A percentile compares a stretch with the other conserved stretches of the same genome.
Conservation (phyloP, 2,329 filamentous ascomycete species). For the Pseudopyricularia cyperi region DNA sequence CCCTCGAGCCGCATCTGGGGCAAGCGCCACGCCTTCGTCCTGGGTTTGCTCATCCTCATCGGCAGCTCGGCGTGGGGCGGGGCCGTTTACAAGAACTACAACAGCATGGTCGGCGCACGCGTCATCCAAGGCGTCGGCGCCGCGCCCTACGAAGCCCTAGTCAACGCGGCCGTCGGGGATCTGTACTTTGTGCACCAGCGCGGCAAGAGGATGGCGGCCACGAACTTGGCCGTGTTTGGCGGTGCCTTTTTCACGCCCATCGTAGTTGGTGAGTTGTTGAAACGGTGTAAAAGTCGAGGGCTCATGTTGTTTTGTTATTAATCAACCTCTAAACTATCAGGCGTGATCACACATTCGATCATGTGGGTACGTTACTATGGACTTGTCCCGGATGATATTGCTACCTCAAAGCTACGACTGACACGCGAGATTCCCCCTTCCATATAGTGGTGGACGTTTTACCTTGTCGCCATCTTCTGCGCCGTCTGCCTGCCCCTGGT, state of each 20-base stretch:
- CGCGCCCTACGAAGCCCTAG: constrained; percentile 79
- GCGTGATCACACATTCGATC: background rate
- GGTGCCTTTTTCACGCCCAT: constrained; percentile 62
- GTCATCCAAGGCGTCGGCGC: constrained; percentile 77
- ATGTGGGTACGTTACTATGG: background rate
- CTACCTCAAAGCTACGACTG: background rate
- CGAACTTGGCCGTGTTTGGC: constrained; percentile 44
- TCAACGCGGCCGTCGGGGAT: constrained; percentile 83
- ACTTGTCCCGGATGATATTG: background rate
- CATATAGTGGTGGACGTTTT: constrained; percentile 82
- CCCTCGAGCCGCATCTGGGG: constrained; percentile 84
- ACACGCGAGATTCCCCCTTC: constrained; percentile 55
- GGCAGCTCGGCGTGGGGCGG: constrained; percentile 69
- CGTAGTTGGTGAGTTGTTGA: constrained; percentile 68
- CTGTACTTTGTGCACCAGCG: constrained; percentile 73
- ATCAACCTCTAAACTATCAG: background rate
- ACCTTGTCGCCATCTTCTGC: constrained; percentile 75
- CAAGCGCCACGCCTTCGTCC: constrained; percentile 75
- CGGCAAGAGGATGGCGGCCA: constrained; percentile 76
- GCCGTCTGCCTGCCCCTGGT: constrained; percentile 57
- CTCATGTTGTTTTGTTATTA: too few species aligned
- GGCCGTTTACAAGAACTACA: constrained; percentile 52
- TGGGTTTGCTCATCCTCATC: constrained; percentile 64
- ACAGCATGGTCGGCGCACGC: constrained; percentile 61
- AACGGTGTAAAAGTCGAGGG: too few species aligned